Conservation (phyloP, 805 yeast genomes). For the Cyberlindnera xylosilytica region DNA sequence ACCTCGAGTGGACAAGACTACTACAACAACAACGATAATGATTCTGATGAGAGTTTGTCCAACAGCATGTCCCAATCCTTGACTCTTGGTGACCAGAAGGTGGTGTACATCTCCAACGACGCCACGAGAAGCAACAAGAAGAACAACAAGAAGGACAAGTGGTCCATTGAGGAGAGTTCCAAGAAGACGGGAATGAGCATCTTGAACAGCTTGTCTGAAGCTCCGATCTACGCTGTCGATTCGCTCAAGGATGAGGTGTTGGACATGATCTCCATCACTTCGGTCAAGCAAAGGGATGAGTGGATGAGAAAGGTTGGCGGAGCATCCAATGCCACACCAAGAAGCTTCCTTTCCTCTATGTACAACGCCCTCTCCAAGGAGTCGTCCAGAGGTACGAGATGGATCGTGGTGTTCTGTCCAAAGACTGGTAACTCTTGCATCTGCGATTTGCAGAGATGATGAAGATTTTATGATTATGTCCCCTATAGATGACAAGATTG, state of each 20-base stretch:
- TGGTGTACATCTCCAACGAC: slow-evolving; percentile 69
- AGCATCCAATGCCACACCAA: slow-evolving; percentile 70
- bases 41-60: slow-evolving; percentile 25
- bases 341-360: slow-evolving; percentile 74
- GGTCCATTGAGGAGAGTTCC: slow-evolving; percentile 74
- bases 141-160: slow-evolving; percentile 70
- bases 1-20: slow-evolving; percentile 20
- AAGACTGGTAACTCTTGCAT: slow-evolving; percentile 69
- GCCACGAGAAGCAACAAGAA: slow-evolving; percentile 77
- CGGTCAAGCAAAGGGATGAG: slow-evolving; percentile 75
- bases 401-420: slow-evolving; percentile 78
- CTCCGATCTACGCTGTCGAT: slow-evolving; percentile 80
- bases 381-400: slow-evolving; percentile 61
- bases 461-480: no score
- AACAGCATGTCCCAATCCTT: slow-evolving; percentile 24
- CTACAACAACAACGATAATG: slow-evolving; percentile 21
- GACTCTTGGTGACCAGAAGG: slow-evolving; percentile 47
- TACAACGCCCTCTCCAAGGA: slow-evolving; percentile 74
- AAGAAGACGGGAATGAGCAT: slow-evolving; percentile 54
- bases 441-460: slow-evolving; percentile 56
- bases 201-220: slow-evolving; percentile 51
- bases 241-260: slow-evolving; percentile 75
- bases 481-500: no score
- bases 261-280: slow-evolving; percentile 76
- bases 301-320: slow-evolving; percentile 79